Evolutionary conservation across 225 moss, liverwort and hornwort genomes (phyloP).

Genomic region (Ulota crispa): DNA sequence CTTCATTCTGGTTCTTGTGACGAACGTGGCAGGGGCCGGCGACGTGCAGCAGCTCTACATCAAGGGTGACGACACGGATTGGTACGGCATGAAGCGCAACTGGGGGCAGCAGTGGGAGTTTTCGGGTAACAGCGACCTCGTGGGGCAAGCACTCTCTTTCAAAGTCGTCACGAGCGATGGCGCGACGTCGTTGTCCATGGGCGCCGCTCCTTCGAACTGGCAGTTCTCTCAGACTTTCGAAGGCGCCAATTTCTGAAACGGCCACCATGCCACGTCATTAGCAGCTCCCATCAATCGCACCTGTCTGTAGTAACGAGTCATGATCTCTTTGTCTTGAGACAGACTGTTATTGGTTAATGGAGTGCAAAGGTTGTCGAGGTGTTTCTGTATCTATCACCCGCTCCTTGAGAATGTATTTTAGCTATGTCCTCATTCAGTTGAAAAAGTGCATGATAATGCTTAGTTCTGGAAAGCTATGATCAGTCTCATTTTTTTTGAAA

Average conservation of each 20-base stretch:
- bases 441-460: constrained; percentile 2
- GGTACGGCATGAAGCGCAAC: constrained; percentile 60
- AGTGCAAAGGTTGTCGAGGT: constrained; percentile 59
- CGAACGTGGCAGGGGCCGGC: constrained; percentile 75
- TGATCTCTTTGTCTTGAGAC: constrained; percentile 19
- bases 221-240: constrained; percentile 73
- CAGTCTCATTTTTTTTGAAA: constrained; percentile 22
- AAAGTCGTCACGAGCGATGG: constrained; percentile 70
- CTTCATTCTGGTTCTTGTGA: constrained; percentile 68
- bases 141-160: constrained; percentile 77
- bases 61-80: constrained; percentile 45
- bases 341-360: constrained; percentile 7
- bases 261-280: background rate
- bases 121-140: constrained; percentile 35
- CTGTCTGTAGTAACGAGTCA: constrained; percentile 13
- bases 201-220: constrained; percentile 62
- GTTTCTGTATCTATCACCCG: constrained; percentile 51
- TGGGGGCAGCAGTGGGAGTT: constrained; percentile 85
- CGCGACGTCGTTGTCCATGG: constrained; percentile 34
- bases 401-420: constrained; percentile 42
- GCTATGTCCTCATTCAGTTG: background rate
- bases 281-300: constrained; percentile 19
- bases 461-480: background rate
- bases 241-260: constrained; percentile 48
- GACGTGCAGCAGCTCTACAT: constrained; percentile 69